phyloP scores from a whole-genome alignment of 495 filamentous ascomycete species.

The Aspergillus mulundensis region DNA sequence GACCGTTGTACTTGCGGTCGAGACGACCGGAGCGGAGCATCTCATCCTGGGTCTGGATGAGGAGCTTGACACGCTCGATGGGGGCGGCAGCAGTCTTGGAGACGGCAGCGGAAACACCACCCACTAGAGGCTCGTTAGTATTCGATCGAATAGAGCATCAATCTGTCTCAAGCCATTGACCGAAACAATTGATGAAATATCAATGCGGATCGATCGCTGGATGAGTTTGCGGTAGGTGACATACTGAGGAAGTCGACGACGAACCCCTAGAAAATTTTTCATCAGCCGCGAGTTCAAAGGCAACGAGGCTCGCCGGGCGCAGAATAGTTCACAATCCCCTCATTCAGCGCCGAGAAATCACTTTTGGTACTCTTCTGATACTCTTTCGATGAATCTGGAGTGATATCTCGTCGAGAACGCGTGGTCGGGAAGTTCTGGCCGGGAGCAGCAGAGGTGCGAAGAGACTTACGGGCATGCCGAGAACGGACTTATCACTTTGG shows the following conservation, averaged over 20 bases:
- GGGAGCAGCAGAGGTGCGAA: conserved; percentile 6
- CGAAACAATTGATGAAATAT: conserved; percentile 4
- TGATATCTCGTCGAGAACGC: conserved; percentile 5
- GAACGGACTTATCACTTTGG: conserved; percentile 67
- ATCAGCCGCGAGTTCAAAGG: conserved; percentile 27
- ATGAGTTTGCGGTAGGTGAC: conserved; percentile 37
- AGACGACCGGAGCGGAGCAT: conserved; percentile 99
- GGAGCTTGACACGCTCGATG: conserved; percentile 99
- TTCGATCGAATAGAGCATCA: background rate
- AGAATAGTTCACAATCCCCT: too few species aligned
- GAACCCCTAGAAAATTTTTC: conserved; percentile 47
- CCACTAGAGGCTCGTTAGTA: conserved; percentile 62
- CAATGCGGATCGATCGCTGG: conserved; percentile 5
- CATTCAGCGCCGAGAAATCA: background rate
- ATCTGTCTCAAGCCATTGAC: background rate
- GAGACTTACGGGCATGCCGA: conserved; percentile 75
- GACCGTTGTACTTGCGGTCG: conserved; percentile 93
- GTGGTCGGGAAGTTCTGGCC: conserved; percentile 7
- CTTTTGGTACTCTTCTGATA: background rate
- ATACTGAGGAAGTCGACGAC: conserved; percentile 97
- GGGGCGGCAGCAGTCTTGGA: conserved; percentile 99
- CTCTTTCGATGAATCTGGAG: background rate
- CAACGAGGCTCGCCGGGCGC: background rate
- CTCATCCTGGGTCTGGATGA: conserved; percentile 99
- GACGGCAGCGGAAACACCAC: conserved; percentile 99